These are phyloP conservation scores for Scenedesmus sp. DNA, from an alignment of 163 green algal genomes.

Conservation along the genomic window DNA sequence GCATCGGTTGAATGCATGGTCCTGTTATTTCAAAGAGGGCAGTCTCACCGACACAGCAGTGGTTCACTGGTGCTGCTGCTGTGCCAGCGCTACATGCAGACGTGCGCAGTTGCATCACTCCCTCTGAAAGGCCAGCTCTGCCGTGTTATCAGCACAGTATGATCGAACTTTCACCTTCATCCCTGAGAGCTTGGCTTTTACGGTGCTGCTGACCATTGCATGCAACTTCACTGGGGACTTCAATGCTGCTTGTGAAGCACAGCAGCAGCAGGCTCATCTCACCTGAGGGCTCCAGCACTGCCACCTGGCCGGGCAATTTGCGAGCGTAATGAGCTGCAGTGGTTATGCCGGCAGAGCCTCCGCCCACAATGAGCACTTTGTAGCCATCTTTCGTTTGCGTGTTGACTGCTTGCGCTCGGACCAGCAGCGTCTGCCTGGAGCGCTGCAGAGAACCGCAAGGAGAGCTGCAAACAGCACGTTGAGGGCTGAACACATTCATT, in stretches of 20 bases:
- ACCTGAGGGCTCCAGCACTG: neutral
- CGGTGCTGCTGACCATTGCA: no score
- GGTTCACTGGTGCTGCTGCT: no score
- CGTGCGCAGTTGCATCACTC: no score
- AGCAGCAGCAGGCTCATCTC: no score
- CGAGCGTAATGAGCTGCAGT: conserved; percentile 19
- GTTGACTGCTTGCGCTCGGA: no score
- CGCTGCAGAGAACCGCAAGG: neutral
- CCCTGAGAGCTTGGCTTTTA: neutral
- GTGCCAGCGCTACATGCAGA: no score
- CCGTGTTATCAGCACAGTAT: neutral
- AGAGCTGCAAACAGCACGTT: neutral
- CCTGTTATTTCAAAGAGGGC: no score
- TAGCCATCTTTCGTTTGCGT: neutral
- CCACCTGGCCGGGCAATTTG: conserved; percentile 27
- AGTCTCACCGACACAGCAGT: no score
- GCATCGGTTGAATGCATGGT: no score
- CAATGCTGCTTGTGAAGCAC: neutral
- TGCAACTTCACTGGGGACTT: neutral
- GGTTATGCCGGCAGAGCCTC: conserved; percentile 12
- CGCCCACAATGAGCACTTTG: conserved; percentile 29
- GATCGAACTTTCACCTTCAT: neutral
- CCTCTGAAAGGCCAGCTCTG: no score
- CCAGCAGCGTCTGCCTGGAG: neutral
- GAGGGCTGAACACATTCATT: neutral